Evolutionary conservation across 2,329 filamentous ascomycete species (phyloP), one percentile per base, ranked within the genome.

Genomic region (Pseudogymnoascus sp.): DNA sequence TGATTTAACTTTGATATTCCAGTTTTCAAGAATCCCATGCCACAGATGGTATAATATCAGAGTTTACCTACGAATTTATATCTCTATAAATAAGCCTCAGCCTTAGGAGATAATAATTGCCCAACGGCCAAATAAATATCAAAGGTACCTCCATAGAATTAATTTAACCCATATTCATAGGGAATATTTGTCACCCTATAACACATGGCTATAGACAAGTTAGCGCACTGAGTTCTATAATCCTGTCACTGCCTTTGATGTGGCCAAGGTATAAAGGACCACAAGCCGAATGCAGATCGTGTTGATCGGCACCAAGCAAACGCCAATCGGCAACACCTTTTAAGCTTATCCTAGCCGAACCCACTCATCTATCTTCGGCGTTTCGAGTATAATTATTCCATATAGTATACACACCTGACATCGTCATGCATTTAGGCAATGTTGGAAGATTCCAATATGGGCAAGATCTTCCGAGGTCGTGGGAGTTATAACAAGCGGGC

Each of bases 331-430:
- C n/a, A 55, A 33, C 7, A 55, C 27, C 27, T 55, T 55, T 55
- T 55, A 55, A 55, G 45, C 45, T 55, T 55, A 55, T 33, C 45
- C 27, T 29, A 33, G n/a, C 45, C 45, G n/a, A 52, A 31, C 45
- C 27, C 45, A 31, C 45, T 33, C 45, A 55, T 55, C 8, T 18
- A 55, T 33, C 45, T 55, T 55, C 45, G 45, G 45, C n/a, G 45
- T 55, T 55, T 55, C 27, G n/a, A 31, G 33, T 33, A 55, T 55
- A 55, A 55, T 55, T 55, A 33, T 55, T 55, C 45, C 45, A 18
- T 55, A 33, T 33, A 55, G 29, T n/a, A 18, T n/a, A 18, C 45
- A 55, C 45, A 55, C 45, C 45, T 55, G 45, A 55, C n/a, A 55
- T 55, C 27, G 29, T 18, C 12, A 5, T 33, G 45, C 45, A 55